A percentile compares a stretch with the other conserved stretches of the same genome.
Conservation (phyloP, 495 filamentous ascomycete species). For the Penicillium pulvis region DNA sequence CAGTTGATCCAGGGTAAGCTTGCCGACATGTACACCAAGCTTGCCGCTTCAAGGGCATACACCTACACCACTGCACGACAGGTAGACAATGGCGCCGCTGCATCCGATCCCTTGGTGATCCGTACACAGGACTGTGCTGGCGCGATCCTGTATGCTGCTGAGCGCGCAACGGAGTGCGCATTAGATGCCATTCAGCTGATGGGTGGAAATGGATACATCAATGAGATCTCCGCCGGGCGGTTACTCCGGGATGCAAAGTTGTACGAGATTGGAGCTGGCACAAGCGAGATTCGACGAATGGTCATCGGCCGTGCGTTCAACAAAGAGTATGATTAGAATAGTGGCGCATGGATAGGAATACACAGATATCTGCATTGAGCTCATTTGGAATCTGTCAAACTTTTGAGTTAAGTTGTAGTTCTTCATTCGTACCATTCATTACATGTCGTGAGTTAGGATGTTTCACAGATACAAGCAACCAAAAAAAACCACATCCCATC, state of each 20-base stretch:
- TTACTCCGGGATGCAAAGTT: slow-evolving; percentile 84
- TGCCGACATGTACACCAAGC: slow-evolving; percentile 96
- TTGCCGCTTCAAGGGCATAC: slow-evolving; percentile 77
- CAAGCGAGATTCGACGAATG: slow-evolving; percentile 90
- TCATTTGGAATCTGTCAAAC: background rate
- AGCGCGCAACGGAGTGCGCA: slow-evolving; percentile 85
- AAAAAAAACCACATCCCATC: background rate
- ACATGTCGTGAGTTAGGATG: slow-evolving; percentile 9
- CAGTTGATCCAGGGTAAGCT: slow-evolving; percentile 93
- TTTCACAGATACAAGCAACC: background rate
- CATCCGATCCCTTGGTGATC: slow-evolving; percentile 48
- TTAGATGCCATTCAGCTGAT: slow-evolving; percentile 92
- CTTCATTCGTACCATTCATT: slow-evolving; percentile 13
- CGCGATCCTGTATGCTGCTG: slow-evolving; percentile 90
- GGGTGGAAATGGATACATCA: slow-evolving; percentile 94
- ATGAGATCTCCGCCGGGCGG: slow-evolving; percentile 88
- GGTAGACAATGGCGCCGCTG: slow-evolving; percentile 67
- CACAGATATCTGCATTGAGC: background rate
- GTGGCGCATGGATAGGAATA: background rate
- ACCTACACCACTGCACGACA: slow-evolving; percentile 74
- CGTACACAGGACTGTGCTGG: slow-evolving; percentile 93
- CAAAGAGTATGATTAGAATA: slow-evolving; percentile 66
- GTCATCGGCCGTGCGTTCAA: slow-evolving; percentile 96
- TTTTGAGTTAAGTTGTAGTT: background rate
- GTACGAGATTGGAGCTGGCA: slow-evolving; percentile 98